These are phyloP conservation scores for Aspergillus homomorphus DNA, from an alignment of 495 filamentous ascomycete genomes.

Conservation along the genomic window DNA sequence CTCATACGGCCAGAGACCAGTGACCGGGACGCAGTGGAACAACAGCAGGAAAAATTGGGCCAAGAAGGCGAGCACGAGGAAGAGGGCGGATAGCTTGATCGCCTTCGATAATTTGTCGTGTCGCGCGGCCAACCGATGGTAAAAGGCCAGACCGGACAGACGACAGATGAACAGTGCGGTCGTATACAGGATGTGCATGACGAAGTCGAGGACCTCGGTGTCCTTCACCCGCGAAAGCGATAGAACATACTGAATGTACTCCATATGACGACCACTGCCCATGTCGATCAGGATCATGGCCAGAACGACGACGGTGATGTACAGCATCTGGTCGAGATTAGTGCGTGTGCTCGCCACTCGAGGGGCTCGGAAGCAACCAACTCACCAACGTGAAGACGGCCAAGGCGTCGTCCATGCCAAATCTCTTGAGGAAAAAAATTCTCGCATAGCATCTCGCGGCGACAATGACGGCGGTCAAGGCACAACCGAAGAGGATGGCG, in stretches of 20 bases:
- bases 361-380: not conserved
- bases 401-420: slow-evolving; percentile 36
- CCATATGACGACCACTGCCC: slow-evolving; percentile 46
- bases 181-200: slow-evolving; percentile 47
- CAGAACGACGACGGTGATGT: slow-evolving; percentile 37
- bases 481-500: slow-evolving; percentile 39
- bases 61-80: slow-evolving; percentile 36
- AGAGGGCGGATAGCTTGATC: slow-evolving; percentile 32
- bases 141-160: slow-evolving; percentile 48
- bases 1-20: slow-evolving; percentile 45
- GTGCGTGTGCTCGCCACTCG: slow-evolving; percentile 8
- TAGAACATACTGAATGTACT: slow-evolving; percentile 48
- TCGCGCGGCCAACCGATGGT: slow-evolving; percentile 37
- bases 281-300: slow-evolving; percentile 40
- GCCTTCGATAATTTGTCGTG: slow-evolving; percentile 30
- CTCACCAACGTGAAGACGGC: slow-evolving; percentile 34
- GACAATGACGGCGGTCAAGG: slow-evolving; percentile 31
- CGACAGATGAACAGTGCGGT: slow-evolving; percentile 44
- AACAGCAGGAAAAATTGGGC: slow-evolving; percentile 44
- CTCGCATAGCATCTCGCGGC: slow-evolving; percentile 34
- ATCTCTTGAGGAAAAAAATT: slow-evolving; percentile 29
- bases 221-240: slow-evolving; percentile 27
- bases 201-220: slow-evolving; percentile 44
- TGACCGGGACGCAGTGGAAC: slow-evolving; percentile 45
- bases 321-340: slow-evolving; percentile 22